These are phyloP conservation scores for Lumnitzera littorea DNA, from an alignment of 345 rosid genomes.

Conservation along the genomic window DNA sequence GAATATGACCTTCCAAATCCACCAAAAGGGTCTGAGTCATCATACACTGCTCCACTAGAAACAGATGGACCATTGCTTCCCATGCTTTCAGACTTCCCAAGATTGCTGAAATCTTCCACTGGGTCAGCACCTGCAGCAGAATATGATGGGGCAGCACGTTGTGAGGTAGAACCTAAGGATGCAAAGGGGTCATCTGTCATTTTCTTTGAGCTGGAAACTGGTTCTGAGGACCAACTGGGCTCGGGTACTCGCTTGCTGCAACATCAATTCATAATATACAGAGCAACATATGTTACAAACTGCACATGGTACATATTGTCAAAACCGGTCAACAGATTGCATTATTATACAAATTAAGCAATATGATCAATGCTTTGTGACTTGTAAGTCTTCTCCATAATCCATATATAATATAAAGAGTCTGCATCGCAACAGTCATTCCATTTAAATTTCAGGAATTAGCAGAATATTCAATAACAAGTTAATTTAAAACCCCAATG, in stretches of 20 bases:
- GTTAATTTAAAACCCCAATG: no score
- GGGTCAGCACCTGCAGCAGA: conserved; percentile 15
- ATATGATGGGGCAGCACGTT: conserved; percentile 10
- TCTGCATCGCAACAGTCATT: no score
- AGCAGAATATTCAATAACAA: no score
- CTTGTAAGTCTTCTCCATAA: no score
- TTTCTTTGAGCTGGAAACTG: conserved; percentile 4
- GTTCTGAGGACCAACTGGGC: conserved; percentile 16
- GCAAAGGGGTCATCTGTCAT: conserved; percentile 16
- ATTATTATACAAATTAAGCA: no score
- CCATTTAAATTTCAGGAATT: no score
- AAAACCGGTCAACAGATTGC: no score
- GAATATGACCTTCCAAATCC: conserved; percentile 46
- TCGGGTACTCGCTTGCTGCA: conserved; percentile 8
- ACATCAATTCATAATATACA: no score
- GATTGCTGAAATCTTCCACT: conserved; percentile 13
- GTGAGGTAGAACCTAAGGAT: conserved; percentile 10
- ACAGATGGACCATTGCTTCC: conserved; percentile 11
- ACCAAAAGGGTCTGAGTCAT: conserved; percentile 60
- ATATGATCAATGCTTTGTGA: no score
- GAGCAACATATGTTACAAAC: no score
- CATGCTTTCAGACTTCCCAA: conserved; percentile 12
- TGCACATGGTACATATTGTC: no score
- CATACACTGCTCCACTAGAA: conserved; percentile 28
- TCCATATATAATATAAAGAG: no score